Conservation (phyloP, 2,329 filamentous ascomycete species). For the Eutypella sp. region DNA sequence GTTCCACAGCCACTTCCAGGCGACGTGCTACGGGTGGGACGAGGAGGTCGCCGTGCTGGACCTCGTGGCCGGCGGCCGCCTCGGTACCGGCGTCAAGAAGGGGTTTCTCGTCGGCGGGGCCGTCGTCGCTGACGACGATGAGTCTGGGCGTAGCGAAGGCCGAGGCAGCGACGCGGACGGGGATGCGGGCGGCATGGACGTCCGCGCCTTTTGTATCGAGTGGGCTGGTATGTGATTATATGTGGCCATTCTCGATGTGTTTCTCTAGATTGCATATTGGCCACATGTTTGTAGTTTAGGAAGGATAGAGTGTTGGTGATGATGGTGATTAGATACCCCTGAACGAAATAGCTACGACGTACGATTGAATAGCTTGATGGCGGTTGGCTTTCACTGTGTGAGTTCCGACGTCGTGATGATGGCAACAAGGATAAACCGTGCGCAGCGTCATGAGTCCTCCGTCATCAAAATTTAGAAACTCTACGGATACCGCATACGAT, state of each 20-base stretch:
- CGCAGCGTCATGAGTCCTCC: no score
- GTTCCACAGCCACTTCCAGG: constrained; percentile 93
- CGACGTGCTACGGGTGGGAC: constrained; percentile 80
- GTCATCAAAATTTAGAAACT: no score
- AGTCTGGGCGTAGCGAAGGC: constrained; percentile 10
- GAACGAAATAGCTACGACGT: not conserved
- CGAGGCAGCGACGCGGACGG: constrained; percentile 20
- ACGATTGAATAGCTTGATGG: no score
- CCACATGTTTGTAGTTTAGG: no score
- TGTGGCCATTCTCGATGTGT: no score
- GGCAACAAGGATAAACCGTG: no score
- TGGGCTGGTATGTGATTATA: constrained; percentile 89
- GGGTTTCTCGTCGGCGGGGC: constrained; percentile 80
- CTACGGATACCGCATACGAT: no score
- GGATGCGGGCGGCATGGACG: no score
- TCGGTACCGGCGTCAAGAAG: constrained; percentile 96
- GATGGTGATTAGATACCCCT: no score
- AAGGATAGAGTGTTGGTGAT: no score
- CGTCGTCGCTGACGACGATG: constrained; percentile 30
- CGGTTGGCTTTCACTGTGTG: not conserved
- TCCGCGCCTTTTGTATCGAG: constrained; percentile 80
- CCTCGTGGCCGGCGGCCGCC: constrained; percentile 75
- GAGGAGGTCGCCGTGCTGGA: constrained; percentile 80
- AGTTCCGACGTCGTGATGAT: no score
- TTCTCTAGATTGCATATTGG: not conserved